Base-by-base conservation (phyloP, 2,329 filamentous ascomycete genomes). In the Aspergillus niger region DNA sequence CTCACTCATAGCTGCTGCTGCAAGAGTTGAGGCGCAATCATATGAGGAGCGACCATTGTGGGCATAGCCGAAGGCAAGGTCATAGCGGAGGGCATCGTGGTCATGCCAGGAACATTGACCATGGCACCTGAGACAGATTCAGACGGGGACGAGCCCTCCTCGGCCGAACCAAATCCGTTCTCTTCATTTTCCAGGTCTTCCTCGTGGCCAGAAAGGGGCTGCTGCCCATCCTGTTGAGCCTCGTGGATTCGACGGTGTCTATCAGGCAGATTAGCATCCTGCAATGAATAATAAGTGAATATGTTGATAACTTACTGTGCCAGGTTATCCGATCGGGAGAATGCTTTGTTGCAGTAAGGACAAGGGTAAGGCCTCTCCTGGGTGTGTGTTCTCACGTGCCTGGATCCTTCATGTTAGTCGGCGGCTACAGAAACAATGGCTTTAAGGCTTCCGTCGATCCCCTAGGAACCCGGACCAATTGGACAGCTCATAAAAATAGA, bases 351-450 rank as follows among this genome's bases (percentile, higher is more conserved):
- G 87, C 95, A 99, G 79, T 96, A 89, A 70, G 91, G 91, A 86
- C 95, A 99, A 75, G 96, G 89, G 80, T 99, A 99, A 70, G 95
- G 95, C 81, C 94, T 91, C 84, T 99, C 95, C 84, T 99, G 95
- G 59, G 95, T 99, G 84, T 99, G 95, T 73, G 95, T 99, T 81
- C 95, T 91, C 78, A 99, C 95, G 82, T 99, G 95, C 85, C 93
- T 96, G 85, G 70, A 75, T 77, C 79, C 75, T 71, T 73, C 74
- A 66, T 68, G 71, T 82, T 73, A 82, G 80, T 80, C 74, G 78
- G 83, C 81, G 81, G 79, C 76, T 81, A 81, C 68, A 68, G 76
- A 82, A 72, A 68, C 69, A 74, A 76, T 69, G 68, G 67, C 77
- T 78, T 73, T 66, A 68, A 79, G 76, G 30, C 66, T 59, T 49